Evolutionary conservation across 805 yeast genomes (phyloP).

Genomic region (Saturnispora sekii): DNA sequence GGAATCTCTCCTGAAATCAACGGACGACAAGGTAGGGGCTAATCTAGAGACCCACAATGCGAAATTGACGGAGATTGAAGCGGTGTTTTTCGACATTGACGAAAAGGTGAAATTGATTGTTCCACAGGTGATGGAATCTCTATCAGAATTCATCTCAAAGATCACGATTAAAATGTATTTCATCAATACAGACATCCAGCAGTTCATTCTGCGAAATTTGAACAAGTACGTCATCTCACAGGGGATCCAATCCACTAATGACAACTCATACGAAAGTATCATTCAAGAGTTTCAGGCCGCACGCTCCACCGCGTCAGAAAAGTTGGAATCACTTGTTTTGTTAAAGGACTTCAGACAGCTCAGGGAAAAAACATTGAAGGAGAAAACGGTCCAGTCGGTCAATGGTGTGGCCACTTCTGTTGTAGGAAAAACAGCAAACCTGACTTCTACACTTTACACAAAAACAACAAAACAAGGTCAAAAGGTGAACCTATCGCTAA

Average conservation of each 20-base stretch:
- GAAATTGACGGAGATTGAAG: conserved; percentile 25
- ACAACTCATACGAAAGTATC: conserved; percentile 25
- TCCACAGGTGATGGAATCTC: conserved; percentile 36
- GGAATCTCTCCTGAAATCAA: conserved; percentile 25
- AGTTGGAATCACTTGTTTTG: conserved; percentile 31
- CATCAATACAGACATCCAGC: conserved; percentile 29
- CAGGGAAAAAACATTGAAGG: conserved; percentile 29
- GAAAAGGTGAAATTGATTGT: conserved; percentile 31
- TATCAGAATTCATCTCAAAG: conserved; percentile 41
- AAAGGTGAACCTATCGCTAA: conserved; percentile 15
- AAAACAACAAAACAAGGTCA: conserved; percentile 27
- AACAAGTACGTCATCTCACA: conserved; percentile 22
- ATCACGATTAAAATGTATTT: conserved; percentile 31
- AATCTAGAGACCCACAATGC: conserved; percentile 27
- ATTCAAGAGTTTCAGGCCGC: conserved; percentile 30
- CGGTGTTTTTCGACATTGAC: conserved; percentile 29
- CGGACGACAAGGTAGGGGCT: conserved; percentile 28
- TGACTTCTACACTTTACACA: conserved; percentile 24
- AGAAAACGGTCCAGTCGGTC: conserved; percentile 20
- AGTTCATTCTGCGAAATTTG: conserved; percentile 25
- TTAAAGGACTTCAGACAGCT: conserved; percentile 30
- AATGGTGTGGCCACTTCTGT: conserved; percentile 20
- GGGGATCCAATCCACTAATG: conserved; percentile 18
- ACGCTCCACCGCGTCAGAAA: conserved; percentile 28
- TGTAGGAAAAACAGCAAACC: conserved; percentile 22